Evolutionary conservation across 768 basidiomycete species (phyloP), one percentile per base, ranked within the genome.

Genomic region (Boletus speciosus): DNA sequence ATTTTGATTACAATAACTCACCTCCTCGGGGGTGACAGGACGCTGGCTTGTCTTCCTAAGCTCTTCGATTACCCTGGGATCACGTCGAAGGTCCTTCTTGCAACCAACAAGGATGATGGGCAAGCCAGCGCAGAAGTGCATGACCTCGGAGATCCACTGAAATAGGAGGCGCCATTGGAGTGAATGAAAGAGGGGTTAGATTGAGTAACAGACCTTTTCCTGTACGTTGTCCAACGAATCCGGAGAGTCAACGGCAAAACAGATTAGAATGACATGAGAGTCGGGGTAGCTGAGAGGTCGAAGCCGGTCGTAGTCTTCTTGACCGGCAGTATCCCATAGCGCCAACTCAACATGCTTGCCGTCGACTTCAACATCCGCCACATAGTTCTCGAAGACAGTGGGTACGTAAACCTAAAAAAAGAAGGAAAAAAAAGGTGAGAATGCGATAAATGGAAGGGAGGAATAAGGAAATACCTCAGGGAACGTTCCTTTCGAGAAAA

Each of bases 371-470:
- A 98, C 94, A 72, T 98, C 95, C 63, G 96, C 96, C 52, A 97
- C 96, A 73, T 98, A 97, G 84, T 98, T 98, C 81, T 99, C 97
- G 64, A 98, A 99, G 48, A 99, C 97, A 55, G 97, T 99, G 47
- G 97, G 97, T 59, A 98, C 94, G 70, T 98, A 98, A 64, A 98
- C 97, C 96, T 98, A 62, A 7, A 32, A 52, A 38, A 11, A 8
- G 8, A 27, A 35, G 25, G 39, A 11, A 52, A 48, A 48, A 19
- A 29, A 9, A 0, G 8, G 35, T 52, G 34, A 47, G 40, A 21
- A 53, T 32, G 49, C 8, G 38, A 49, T 29, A 14, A 49, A 54
- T 34, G 29, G 46, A 41, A 44, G 27, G 2, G n/a, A 36, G n/a
- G 3, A 34, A 43, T 44, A 2, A 25, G 21, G 51, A 46, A 19